Evolutionary conservation across 108 stramenopile species (phyloP).

Genomic region (Cyclotella sp.): DNA sequence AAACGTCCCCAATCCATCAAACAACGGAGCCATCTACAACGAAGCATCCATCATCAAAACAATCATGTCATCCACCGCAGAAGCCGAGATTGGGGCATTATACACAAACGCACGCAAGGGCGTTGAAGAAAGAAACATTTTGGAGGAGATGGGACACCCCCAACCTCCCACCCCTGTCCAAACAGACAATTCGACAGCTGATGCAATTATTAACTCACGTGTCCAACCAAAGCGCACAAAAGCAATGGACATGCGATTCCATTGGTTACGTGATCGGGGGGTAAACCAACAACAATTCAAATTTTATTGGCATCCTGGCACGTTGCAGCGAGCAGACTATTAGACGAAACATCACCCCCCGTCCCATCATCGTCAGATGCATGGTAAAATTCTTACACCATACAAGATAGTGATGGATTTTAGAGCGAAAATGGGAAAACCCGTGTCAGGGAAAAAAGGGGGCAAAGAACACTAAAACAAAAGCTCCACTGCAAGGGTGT

Average conservation of each 20-base stretch:
- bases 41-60: constrained; percentile 31
- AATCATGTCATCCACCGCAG: constrained; percentile 46
- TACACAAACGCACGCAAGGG: constrained; percentile 51
- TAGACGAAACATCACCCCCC: constrained; percentile 18
- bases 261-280: constrained; percentile 15
- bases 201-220: constrained; percentile 48
- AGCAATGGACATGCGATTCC: constrained; percentile 24
- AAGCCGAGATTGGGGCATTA: constrained; percentile 55
- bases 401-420: background rate
- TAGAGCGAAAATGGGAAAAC: background rate
- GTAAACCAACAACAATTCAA: constrained; percentile 18
- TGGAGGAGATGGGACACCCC: constrained; percentile 41
- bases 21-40: constrained; percentile 44
- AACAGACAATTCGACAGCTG: constrained; percentile 56
- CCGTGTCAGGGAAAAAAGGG: background rate
- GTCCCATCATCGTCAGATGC: constrained; percentile 19
- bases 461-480: background rate
- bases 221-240: constrained; percentile 50
- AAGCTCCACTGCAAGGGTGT: constrained; percentile 13
- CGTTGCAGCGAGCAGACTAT: constrained; percentile 5
- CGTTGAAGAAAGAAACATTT: constrained; percentile 16
- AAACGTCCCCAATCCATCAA: constrained; percentile 9
- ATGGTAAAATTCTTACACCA: constrained; percentile 1
- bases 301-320: constrained; percentile 18
- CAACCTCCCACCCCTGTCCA: constrained; percentile 30